phyloP scores from a whole-genome alignment of 305 asterid genomes.

The Plantago coronopus region DNA sequence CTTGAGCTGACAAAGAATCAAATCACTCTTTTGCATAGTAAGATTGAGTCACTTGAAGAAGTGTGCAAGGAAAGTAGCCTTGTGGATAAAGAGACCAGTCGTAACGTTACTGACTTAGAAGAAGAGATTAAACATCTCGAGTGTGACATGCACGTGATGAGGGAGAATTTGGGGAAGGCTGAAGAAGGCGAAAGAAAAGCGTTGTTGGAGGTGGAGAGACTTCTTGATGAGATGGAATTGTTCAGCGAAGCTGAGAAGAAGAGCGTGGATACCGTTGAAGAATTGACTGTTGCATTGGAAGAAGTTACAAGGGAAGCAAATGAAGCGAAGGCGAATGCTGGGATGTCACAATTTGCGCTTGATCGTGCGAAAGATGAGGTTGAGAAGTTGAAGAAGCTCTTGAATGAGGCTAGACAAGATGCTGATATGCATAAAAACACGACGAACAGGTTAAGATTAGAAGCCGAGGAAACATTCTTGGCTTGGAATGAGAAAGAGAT shows the following conservation, averaged over 20 bases:
- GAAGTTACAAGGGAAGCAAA: conserved; percentile 2
- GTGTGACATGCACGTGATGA: conserved; percentile 4
- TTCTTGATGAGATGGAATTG: conserved; percentile 5
- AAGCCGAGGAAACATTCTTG: conserved; percentile 73
- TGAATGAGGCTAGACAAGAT: conserved; percentile 35
- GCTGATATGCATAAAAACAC: conserved; percentile 44
- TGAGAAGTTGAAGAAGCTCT: not conserved
- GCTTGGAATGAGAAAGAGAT: conserved; percentile 86
- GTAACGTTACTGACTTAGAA: not conserved
- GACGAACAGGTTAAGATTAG: conserved; percentile 52
- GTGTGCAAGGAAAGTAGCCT: not conserved
- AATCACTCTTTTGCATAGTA: not conserved
- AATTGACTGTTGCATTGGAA: not conserved
- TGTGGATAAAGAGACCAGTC: not conserved
- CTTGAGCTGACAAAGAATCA: conserved; percentile 2
- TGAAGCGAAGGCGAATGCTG: not conserved
- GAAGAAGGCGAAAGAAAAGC: not conserved
- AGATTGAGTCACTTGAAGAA: not conserved
- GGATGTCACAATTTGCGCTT: not conserved
- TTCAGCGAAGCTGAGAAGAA: not conserved
- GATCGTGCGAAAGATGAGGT: not conserved
- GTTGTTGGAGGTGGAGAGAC: not conserved
- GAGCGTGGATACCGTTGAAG: not conserved
- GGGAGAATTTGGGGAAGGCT: not conserved
- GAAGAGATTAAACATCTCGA: conserved; percentile 6